Evolutionary conservation across 1,139 yeast species (phyloP), one percentile per base, ranked within the genome.

Genomic region (Wickerhamomyces sp.): DNA sequence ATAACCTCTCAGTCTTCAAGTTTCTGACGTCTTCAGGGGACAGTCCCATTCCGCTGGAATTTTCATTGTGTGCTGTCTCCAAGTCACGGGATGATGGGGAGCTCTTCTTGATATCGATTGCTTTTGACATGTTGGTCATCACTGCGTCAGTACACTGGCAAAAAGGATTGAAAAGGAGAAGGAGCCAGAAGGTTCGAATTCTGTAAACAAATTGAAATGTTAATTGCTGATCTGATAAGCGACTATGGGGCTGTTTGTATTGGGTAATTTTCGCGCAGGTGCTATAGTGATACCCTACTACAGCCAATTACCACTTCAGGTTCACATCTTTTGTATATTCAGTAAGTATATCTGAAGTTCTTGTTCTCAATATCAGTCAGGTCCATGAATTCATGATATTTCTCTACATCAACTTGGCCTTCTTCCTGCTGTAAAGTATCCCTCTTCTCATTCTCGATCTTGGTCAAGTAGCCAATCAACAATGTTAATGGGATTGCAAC

Each of bases 311-410:
- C n/a, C n/a, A n/a, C n/a, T n/a, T n/a, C 35, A 33, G 14, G 35
- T 6, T 11, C n/a, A 33, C 10, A 18, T 18, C 5, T 18, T 18
- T 18, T 5, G 23, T 18, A 18, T 5, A 18, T 18, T 46, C 15
- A 48, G 29, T 39, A 47, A 6, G 47, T 37, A 42, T 74, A 75
- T 52, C 78, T 68, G 49, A 75, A 75, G 38, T 66, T 62, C 10
- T 75, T 76, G 57, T 73, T 75, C 50, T 75, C 73, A 45, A 60
- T 64, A 56, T 75, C 79, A 3, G 79, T 75, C 55, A 73, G 64
- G 53, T 74, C 79, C 14, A 73, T 69, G 58, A 75, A 74, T 47
- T 73, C 79, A 43, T 65, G 60, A 50, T 74, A 30, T 14, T 43
- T 34, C 9, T 29, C 39, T 67, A 23, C 70, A 37, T 67, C 72